These are phyloP conservation scores for Hypericum perforatum DNA, from an alignment of 345 rosid genomes.

Conservation along the genomic window DNA sequence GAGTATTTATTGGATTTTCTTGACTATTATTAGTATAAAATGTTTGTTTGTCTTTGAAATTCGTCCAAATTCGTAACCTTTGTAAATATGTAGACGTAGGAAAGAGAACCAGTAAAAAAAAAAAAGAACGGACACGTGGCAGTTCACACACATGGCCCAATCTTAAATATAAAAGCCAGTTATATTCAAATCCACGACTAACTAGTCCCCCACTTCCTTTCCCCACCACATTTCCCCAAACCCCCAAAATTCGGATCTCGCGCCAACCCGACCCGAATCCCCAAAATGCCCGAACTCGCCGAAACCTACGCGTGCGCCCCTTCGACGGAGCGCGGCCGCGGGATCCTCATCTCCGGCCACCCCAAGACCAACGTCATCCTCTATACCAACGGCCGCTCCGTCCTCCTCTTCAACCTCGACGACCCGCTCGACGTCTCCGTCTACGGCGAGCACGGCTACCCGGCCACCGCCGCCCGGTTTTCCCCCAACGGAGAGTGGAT, in stretches of 20 bases:
- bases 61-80: too few species aligned
- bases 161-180: too few species aligned
- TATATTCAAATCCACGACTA: too few species aligned
- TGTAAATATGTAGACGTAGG: too few species aligned
- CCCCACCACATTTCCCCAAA: background rate
- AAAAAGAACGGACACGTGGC: too few species aligned
- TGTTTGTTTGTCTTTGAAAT: too few species aligned
- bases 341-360: conserved; percentile 71
- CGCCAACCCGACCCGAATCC: too few species aligned
- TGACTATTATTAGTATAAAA: too few species aligned
- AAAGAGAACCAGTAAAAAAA: too few species aligned
- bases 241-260: background rate
- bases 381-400: conserved; percentile 85
- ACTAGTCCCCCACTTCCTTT: background rate
- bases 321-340: conserved; percentile 87
- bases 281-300: conserved; percentile 16
- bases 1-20: too few species aligned
- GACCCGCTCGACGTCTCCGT: conserved; percentile 69
- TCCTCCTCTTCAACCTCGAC: conserved; percentile 69
- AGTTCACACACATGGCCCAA: too few species aligned
- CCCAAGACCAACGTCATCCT: conserved; percentile 60
- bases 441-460: conserved; percentile 88
- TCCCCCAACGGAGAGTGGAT: conserved; percentile 99
- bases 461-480: conserved; percentile 85
- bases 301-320: conserved; percentile 87